Percentiles rank a stretch among this genome's conserved stretches.
These are phyloP conservation scores for Heliocybe sulcata DNA, from an alignment of 1,284 basidiomycete genomes.

Conservation along the genomic window DNA sequence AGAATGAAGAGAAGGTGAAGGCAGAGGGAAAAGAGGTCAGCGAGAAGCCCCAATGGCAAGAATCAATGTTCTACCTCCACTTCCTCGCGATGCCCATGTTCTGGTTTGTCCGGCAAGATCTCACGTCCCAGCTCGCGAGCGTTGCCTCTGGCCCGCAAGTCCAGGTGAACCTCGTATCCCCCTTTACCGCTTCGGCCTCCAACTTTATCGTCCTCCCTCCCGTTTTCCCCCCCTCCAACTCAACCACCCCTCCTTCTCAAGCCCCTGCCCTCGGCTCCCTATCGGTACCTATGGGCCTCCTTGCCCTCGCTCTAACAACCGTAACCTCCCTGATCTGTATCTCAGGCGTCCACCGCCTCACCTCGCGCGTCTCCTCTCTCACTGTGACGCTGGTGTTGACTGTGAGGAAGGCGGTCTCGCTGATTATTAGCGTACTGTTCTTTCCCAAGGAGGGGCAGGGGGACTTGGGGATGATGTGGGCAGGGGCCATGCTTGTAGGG, in stretches of 20 bases:
- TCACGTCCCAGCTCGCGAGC: conserved; percentile 39
- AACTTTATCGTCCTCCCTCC: conserved; percentile 17
- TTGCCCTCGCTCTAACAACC: conserved; percentile 73
- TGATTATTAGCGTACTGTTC: conserved; percentile 66
- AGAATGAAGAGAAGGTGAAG: conserved; percentile 9
- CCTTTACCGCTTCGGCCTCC: not conserved
- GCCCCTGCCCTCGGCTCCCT: conserved; percentile 14
- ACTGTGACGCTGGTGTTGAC: conserved; percentile 87
- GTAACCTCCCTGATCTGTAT: conserved; percentile 85
- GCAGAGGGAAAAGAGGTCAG: not conserved
- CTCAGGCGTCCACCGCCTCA: conserved; percentile 86
- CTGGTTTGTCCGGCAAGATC: conserved; percentile 43
- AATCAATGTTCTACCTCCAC: conserved; percentile 88
- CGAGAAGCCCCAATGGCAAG: conserved; percentile 54
- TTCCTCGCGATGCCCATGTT: conserved; percentile 73
- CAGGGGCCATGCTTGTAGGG: conserved; percentile 62
- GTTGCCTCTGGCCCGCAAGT: conserved; percentile 34
- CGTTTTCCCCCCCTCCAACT: conserved; percentile 10
- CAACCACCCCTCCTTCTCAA: conserved; percentile 15
- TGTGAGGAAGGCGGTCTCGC: conserved; percentile 82
- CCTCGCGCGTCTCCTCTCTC: conserved; percentile 69
- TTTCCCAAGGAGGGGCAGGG: conserved; percentile 21
- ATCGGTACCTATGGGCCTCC: conserved; percentile 54
- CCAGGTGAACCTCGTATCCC: conserved; percentile 8
- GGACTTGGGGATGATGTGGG: conserved; percentile 45